These are phyloP conservation scores for Lachancea quebecensis DNA, from an alignment of 805 yeast species.

Conservation along the genomic window DNA sequence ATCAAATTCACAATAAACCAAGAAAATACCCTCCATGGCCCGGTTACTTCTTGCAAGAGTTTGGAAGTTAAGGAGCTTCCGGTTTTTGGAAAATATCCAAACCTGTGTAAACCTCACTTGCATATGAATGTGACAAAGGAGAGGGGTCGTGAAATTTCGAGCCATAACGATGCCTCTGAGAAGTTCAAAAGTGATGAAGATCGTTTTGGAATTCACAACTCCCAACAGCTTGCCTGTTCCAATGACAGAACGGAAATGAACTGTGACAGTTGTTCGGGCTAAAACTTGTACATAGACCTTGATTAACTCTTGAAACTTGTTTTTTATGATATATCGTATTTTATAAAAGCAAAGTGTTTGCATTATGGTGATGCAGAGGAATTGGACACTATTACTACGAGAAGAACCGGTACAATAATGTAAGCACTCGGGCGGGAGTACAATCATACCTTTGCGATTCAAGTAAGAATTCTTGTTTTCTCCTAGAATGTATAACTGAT, in stretches of 20 bases:
- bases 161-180: background rate
- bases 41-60: constrained; percentile 22
- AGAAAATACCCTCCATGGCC: constrained; percentile 49
- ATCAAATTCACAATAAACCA: constrained; percentile 77
- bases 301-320: background rate
- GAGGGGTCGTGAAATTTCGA: background rate
- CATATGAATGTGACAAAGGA: background rate
- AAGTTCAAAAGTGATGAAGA: constrained; percentile 29
- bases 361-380: too few species aligned
- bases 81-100: constrained; percentile 16
- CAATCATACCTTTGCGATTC: too few species aligned
- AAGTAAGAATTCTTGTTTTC: too few species aligned
- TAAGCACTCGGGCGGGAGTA: too few species aligned
- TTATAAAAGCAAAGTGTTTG: too few species aligned
- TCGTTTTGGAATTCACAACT: constrained; percentile 75
- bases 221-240: constrained; percentile 88
- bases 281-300: background rate
- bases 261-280: constrained; percentile 97
- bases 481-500: too few species aligned
- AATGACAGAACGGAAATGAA: constrained; percentile 79
- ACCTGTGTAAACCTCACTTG: constrained; percentile 8
- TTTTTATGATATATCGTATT: background rate
- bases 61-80: constrained; percentile 3
- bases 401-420: too few species aligned
- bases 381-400: too few species aligned